Evolutionary conservation across 371 early-diverging fungal genomes (phyloP).

Genomic region (Syncephalis plumigaleata): DNA sequence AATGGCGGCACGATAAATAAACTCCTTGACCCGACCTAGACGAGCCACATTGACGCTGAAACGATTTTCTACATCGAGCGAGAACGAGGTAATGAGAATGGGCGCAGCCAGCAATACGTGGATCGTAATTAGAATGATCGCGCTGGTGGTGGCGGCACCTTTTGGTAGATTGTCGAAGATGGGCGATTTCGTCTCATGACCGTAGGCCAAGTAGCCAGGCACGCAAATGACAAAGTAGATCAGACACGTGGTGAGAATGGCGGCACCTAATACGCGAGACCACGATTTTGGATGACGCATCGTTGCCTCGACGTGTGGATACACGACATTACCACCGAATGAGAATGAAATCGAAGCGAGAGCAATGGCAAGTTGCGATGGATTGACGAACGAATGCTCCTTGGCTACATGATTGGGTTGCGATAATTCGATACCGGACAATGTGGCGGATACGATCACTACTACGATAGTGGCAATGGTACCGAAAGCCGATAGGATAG

Average conservation of each 20-base stretch:
- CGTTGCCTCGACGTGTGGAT: constrained; percentile 70
- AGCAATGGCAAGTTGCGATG: constrained; percentile 16
- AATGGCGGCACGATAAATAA: constrained; percentile 28
- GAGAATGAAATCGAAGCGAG: constrained; percentile 51
- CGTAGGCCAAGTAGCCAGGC: constrained; percentile 71
- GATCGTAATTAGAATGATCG: constrained; percentile 56
- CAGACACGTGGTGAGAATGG: constrained; percentile 44
- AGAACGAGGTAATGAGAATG: constrained; percentile 57
- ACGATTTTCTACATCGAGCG: constrained; percentile 8
- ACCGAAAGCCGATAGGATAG: constrained; percentile 31
- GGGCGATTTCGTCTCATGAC: constrained; percentile 41
- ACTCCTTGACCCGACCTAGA: constrained; percentile 22
- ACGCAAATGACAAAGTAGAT: constrained; percentile 62
- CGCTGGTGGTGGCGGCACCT: constrained; percentile 35
- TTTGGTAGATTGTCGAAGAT: constrained; percentile 52
- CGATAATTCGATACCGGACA: constrained; percentile 2
- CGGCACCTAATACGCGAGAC: constrained; percentile 42
- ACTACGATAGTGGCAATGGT: constrained; percentile 31
- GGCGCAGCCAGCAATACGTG: constrained; percentile 77
- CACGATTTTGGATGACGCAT: constrained; percentile 63
- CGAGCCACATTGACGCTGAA: constrained; percentile 18
- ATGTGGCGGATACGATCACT: constrained; percentile 13
- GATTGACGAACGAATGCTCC: constrained; percentile 21
- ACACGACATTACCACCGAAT: constrained; percentile 68
- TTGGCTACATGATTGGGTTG: constrained; percentile 9